Evolutionary conservation across 345 rosid genomes (phyloP).

Genomic region (Eucalyptus decipiens): DNA sequence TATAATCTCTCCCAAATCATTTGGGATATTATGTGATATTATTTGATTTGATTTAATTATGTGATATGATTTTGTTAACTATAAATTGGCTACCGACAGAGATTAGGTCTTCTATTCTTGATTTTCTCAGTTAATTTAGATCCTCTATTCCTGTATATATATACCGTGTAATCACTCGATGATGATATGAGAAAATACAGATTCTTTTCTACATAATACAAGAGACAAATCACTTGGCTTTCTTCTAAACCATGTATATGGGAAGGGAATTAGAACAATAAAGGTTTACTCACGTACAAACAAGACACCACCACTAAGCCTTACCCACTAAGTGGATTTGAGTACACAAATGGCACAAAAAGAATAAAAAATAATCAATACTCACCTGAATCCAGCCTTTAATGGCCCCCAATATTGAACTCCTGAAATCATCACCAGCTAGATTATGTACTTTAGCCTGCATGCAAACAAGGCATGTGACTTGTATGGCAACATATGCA

Average conservation of each 20-base stretch:
- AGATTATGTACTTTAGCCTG: conserved; percentile 83
- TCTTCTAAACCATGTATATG: not conserved
- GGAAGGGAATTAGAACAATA: not conserved
- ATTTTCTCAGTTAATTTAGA: no score
- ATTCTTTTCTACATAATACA: not conserved
- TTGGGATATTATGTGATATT: no score
- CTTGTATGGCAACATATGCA: not conserved
- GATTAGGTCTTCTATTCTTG: no score
- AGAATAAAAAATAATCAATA: not conserved
- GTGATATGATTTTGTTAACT: no score
- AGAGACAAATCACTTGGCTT: not conserved
- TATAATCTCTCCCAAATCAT: no score
- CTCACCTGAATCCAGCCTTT: conserved; percentile 85
- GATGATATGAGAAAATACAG: no score
- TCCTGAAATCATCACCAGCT: conserved; percentile 87
- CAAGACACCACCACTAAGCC: not conserved
- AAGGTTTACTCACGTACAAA: not conserved
- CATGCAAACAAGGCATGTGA: conserved; percentile 7
- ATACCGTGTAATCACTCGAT: no score
- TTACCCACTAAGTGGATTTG: not conserved
- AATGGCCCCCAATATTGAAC: conserved; percentile 62
- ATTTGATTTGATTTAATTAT: no score
- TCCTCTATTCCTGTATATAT: no score
- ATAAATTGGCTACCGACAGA: no score
- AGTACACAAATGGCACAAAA: not conserved